Evolutionary conservation across 345 rosid genomes (phyloP), one percentile per base, ranked within the genome.

Genomic region (Boechera stricta): DNA sequence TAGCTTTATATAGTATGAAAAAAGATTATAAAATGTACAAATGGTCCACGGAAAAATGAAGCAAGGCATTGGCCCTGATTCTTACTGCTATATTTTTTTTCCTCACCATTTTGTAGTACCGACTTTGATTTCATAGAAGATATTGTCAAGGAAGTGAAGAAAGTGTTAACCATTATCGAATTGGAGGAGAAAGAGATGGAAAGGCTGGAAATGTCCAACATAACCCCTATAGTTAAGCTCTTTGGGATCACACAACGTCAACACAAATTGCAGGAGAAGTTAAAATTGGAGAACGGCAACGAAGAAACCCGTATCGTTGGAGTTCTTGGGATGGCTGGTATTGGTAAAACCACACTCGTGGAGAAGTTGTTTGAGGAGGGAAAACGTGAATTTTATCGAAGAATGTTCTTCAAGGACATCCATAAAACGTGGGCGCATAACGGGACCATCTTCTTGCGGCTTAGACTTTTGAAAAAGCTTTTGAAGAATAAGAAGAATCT

Each of bases 121-220:
- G 48, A 61, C 29, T 10, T 5, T 2, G 31, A 36, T 0, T 61
- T 61, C 24, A 2, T 61, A 1, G 3, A 61, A 10, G 31, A 39
- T 2, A 38, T 61, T 4, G 66, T 61, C 28, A 24, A 61, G 29
- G 48, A 38, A 36, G 66, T 61, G 15, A 18, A 61, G 31, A 61
- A 2, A 61, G 48, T 18, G 31, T 38, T 61, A 13, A 21, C 48
- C 5, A 44, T n/a, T 12, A 44, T 61, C 31, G 48, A 61, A 38
- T 2, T 21, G 47, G 47, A 61, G 9, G 39, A 61, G 21, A 33
- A 33, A 33, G 35, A 33, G 35, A 33, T 4, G 35, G 31, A 28
- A 3, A 28, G 31, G 31, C 31, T 28, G 31, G 31, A 28, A 3
- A 28, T 28, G 31, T 28, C 31, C 31, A 28, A 28, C 31, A 28